Evolutionary conservation across 2,329 filamentous ascomycete genomes (phyloP), one percentile per base, ranked within the genome.

Genomic region (Hymenoscyphus linearis): DNA sequence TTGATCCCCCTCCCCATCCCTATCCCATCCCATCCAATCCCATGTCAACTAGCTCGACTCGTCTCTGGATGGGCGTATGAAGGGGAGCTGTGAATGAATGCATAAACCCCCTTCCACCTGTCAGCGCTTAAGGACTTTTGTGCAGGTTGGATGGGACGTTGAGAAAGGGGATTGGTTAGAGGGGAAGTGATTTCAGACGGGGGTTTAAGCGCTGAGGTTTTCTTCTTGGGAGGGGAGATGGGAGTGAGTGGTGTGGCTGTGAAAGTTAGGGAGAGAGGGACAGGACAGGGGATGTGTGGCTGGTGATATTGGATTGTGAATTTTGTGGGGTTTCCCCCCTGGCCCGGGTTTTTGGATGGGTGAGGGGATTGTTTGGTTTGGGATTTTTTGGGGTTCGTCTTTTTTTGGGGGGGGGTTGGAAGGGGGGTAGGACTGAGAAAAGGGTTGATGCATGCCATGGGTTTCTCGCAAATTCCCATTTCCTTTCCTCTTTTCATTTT

Each of bases 181-280:
- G 9, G 55, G 37, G 35, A 12, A 12, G 18, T 12, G 25, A n/a
- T 34, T n/a, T n/a, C n/a, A 4, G 18, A 25, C 16, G 18, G 14
- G 22, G 34, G 34, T 37, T 31, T 57, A 57, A 57, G 55, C 55
- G 55, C 55, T 57, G 55, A 31, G 27, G 31, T 25, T 34, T 26
- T 22, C n/a, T n/a, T 18, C 16, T 27, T 10, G 27, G 14, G 27
- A 6, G 27, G 3, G 27, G 53, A 12, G 34, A 12, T 18, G 22
- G 22, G 25, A 47, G 13, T 13, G 35, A 22, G 31, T 16, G 31
- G 14, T 56, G 35, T 37, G 54, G 54, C 34, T n/a, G n/a, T n/a
- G n/a, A n/a, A n/a, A n/a, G 25, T 35, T 25, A n/a, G 54, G 54
- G 16, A 9, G 31, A 3, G 2, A 5, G 14, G 25, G 47, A 9